A percentile compares a stretch with the other conserved stretches of the same genome.
Evolutionary conservation across 73 alveolate species (phyloP).

Genomic region (Tetrahymena borealis): DNA sequence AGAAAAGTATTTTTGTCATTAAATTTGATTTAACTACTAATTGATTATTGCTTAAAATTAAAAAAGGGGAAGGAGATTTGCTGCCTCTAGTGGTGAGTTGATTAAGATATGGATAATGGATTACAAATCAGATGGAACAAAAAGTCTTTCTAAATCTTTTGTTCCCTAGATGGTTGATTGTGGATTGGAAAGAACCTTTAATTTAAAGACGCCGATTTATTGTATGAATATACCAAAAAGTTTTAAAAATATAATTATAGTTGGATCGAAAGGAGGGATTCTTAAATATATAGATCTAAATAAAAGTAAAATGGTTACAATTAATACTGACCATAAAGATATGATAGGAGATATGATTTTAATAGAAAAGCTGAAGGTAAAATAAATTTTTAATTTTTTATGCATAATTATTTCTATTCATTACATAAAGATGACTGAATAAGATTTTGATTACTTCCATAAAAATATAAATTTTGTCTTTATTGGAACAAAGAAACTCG

Average conservation of each 20-base stretch:
- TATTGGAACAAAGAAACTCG: conserved; percentile 22
- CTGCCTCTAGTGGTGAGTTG: neutral
- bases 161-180: conserved; percentile 1
- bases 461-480: conserved; percentile 14
- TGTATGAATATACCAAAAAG: conserved; percentile 9
- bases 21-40: neutral
- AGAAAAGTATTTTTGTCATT: neutral
- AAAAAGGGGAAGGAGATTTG: conserved; percentile 1
- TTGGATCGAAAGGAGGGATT: neutral
- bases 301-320: conserved; percentile 13
- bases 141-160: neutral
- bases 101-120: neutral
- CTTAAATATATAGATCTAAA: conserved; percentile 13
- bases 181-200: neutral
- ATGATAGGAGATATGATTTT: conserved; percentile 6
- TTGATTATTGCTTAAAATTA: neutral
- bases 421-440: neutral
- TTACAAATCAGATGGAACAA: conserved; percentile 1
- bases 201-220: conserved; percentile 6
- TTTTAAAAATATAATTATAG: conserved; percentile 9
- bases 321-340: conserved; percentile 8
- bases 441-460: conserved; percentile 16
- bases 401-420: neutral
- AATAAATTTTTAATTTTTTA: neutral
- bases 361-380: conserved; percentile 15